Conservation (phyloP, 768 basidiomycete genomes). For the Lactarius evosmus region DNA sequence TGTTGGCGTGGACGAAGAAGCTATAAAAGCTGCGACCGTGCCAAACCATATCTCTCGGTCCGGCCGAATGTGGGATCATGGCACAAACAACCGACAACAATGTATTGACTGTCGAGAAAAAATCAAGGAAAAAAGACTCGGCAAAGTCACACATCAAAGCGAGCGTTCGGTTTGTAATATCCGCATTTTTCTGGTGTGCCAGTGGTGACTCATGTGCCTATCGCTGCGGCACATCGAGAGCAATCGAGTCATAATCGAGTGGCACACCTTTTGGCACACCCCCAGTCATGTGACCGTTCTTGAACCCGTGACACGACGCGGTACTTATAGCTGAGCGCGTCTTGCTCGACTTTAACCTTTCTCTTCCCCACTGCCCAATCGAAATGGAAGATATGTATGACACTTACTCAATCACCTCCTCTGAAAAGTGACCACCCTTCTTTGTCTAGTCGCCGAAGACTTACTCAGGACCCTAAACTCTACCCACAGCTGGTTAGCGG, state of each 20-base stretch:
- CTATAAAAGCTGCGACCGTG: neutral
- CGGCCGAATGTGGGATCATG: neutral
- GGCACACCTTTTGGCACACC: neutral
- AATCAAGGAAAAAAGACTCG: too few relatives aligned
- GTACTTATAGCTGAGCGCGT: conserved; percentile 1
- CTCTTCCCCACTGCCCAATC: neutral
- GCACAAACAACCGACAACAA: neutral
- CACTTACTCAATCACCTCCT: neutral
- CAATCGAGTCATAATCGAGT: too few relatives aligned
- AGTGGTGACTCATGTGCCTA: too few relatives aligned
- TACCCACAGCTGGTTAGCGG: neutral
- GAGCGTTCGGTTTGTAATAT: too few relatives aligned
- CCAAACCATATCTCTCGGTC: conserved; percentile 1
- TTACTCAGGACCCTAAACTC: conserved; percentile 17
- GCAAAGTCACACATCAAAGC: too few relatives aligned
- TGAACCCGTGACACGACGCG: neutral
- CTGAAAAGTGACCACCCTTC: neutral
- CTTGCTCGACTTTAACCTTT: neutral
- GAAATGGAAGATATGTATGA: conserved; percentile 22
- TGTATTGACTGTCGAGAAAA: too few relatives aligned
- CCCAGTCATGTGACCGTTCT: conserved; percentile 10
- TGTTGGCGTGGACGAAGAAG: conserved; percentile 10
- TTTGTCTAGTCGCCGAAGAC: conserved; percentile 20
- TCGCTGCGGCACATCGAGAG: too few relatives aligned
- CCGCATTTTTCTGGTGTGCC: too few relatives aligned